Evolutionary conservation across 2,329 filamentous ascomycete genomes (phyloP), one percentile per base, ranked within the genome.

Genomic region (Endoconidiophora laricicola): DNA sequence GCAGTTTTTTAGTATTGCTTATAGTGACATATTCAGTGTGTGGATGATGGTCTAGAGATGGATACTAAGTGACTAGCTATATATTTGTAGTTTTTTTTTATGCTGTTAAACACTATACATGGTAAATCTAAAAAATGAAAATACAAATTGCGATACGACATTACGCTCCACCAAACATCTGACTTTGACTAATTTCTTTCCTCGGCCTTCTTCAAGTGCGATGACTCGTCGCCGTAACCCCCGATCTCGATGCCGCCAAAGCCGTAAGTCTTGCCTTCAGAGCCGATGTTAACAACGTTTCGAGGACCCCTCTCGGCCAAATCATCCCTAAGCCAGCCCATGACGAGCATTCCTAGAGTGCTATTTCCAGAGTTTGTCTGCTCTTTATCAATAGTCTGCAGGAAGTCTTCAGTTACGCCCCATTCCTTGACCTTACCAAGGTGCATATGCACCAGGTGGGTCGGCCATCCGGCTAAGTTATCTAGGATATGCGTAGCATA

Each of bases 401-500:
- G 70, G 67, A 91, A 88, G 33, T 71, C 67, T 49, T 81, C 78
- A 42, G 90, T 78, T 36, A 69, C 67, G 1, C 87, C 90, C 80
- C 81, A 93, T 64, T 93, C 84, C 70, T 86, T 88, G 55, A 95
- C 82, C 55, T 73, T 78, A 24, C 91, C 91, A 44, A 94, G 64
- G 61, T 87, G 82, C 90, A 98, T 95, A 63, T 96, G 90, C 46
- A 94, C 88, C 37, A 98, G 71, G 66, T 98, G 88, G 1, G 85
- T 94, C 5, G 91, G 91, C 91, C 91, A 98, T 18, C 81, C 80
- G 0, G 87, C 87, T 46, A 98, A 69, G 63, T 96, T 95, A 62
- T 98, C 91, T 57, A 98, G 68, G 56, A 98, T 95, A 65, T 98
- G 91, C 12, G 91, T 98, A 6, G 91, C 91, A 63, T 98, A 98